Evolutionary conservation across 2,329 filamentous ascomycete species (phyloP).

Genomic region (Pyricularia sp.): DNA sequence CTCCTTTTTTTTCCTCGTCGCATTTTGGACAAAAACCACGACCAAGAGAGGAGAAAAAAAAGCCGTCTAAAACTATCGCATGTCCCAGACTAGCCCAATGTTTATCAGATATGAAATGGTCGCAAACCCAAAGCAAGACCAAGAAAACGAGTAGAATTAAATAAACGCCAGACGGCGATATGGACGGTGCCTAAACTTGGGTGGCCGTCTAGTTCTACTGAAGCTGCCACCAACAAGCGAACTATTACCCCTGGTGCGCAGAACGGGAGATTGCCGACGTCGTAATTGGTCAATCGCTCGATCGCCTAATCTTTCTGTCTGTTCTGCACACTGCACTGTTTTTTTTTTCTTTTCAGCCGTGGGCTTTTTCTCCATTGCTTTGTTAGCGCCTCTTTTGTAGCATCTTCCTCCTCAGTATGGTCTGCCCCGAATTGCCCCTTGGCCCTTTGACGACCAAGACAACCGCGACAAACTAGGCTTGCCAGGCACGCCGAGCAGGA

Average conservation of each 20-base stretch:
- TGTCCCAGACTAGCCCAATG: neutral
- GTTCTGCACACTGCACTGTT: no score
- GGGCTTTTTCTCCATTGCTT: neutral
- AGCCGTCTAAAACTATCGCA: neutral
- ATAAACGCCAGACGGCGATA: neutral
- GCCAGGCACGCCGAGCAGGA: no score
- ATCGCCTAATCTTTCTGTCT: neutral
- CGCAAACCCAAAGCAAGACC: neutral
- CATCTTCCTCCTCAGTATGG: neutral
- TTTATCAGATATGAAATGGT: neutral
- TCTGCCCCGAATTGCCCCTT: neutral
- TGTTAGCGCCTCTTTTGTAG: neutral
- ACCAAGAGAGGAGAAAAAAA: neutral
- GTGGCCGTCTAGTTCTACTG: no score
- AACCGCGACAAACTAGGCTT: neutral
- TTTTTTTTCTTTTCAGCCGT: neutral
- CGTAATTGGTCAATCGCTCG: neutral
- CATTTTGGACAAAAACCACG: neutral
- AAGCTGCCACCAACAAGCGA: neutral
- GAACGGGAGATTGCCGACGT: neutral
- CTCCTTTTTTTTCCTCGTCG: no score
- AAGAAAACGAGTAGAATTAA: neutral
- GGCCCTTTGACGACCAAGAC: neutral
- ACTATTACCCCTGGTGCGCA: neutral
- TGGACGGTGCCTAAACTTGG: no score